phyloP scores from a whole-genome alignment of 2,329 filamentous ascomycete genomes.

The Diaporthe nobilis region DNA sequence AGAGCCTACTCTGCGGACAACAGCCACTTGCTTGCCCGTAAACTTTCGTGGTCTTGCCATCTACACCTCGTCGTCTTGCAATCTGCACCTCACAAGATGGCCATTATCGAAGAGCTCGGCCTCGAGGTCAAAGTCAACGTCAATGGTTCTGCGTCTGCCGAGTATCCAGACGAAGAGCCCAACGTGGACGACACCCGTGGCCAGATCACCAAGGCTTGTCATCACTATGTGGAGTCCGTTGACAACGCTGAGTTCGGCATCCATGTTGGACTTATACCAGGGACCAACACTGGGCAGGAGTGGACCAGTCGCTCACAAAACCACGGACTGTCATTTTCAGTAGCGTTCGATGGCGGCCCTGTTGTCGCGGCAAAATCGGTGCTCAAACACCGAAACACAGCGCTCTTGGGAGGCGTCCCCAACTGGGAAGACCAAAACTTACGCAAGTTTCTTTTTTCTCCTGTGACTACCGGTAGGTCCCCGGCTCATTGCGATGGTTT shows the following conservation, averaged over 20 bases:
- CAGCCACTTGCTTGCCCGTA: no score
- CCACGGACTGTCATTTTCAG: constrained; percentile 14
- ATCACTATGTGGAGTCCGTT: constrained; percentile 49
- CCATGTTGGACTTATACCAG: constrained; percentile 35
- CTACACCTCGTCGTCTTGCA: not conserved
- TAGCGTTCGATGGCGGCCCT: not conserved
- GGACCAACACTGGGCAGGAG: not conserved
- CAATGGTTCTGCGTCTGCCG: not conserved
- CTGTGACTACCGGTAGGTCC: not conserved
- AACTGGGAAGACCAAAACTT: not conserved
- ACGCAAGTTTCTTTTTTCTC: constrained; percentile 10
- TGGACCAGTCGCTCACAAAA: constrained; percentile 27
- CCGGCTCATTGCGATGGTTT: not conserved
- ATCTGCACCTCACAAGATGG: constrained; percentile 2
- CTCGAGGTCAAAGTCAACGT: constrained; percentile 23
- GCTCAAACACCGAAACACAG: no score
- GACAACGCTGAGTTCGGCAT: constrained; percentile 48
- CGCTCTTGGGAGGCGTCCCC: not conserved
- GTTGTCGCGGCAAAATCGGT: no score
- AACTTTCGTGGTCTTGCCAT: no score
- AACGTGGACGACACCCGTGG: constrained; percentile 27
- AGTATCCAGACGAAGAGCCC: constrained; percentile 31
- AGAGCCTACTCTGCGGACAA: no score
- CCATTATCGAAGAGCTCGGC: constrained; percentile 28
- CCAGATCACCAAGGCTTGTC: not conserved